phyloP scores from a whole-genome alignment of 75 land plant genomes.

The Sequoiadendron giganteum region DNA sequence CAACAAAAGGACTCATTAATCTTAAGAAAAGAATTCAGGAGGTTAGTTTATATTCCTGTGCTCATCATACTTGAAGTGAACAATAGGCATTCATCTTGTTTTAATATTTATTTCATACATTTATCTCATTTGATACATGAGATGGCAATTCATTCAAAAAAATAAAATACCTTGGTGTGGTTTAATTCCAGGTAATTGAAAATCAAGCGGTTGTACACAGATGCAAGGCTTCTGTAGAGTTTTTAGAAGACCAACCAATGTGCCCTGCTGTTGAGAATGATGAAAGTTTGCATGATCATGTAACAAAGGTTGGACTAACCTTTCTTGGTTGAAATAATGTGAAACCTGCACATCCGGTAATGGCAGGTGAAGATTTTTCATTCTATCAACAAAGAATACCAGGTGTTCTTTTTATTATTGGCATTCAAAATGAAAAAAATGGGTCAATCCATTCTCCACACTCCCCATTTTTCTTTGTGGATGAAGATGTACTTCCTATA shows the following conservation, averaged over 20 bases:
- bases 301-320: slow-evolving; percentile 15
- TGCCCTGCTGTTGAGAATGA: slow-evolving; percentile 55
- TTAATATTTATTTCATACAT: neutral
- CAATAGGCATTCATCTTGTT: neutral
- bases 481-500: slow-evolving; percentile 54
- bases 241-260: slow-evolving; percentile 18
- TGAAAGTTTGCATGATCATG: slow-evolving; percentile 39
- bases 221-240: slow-evolving; percentile 44
- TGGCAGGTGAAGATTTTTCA: slow-evolving; percentile 69
- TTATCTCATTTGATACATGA: neutral
- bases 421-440: slow-evolving; percentile 33
- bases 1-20: neutral
- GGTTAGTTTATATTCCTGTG: neutral
- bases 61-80: neutral
- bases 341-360: slow-evolving; percentile 9
- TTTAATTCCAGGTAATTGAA: slow-evolving; percentile 33
- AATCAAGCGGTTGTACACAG: slow-evolving; percentile 52
- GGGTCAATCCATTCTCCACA: slow-evolving; percentile 45
- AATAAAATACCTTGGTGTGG: neutral
- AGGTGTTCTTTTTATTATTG: slow-evolving; percentile 39
- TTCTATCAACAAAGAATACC: slow-evolving; percentile 55
- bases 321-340: slow-evolving; percentile 45
- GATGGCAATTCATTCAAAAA: neutral
- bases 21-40: neutral
- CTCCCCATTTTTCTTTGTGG: slow-evolving; percentile 41